phyloP scores from a whole-genome alignment of 371 early-diverging fungal genomes.

The Phascolomyces articulosus region DNA sequence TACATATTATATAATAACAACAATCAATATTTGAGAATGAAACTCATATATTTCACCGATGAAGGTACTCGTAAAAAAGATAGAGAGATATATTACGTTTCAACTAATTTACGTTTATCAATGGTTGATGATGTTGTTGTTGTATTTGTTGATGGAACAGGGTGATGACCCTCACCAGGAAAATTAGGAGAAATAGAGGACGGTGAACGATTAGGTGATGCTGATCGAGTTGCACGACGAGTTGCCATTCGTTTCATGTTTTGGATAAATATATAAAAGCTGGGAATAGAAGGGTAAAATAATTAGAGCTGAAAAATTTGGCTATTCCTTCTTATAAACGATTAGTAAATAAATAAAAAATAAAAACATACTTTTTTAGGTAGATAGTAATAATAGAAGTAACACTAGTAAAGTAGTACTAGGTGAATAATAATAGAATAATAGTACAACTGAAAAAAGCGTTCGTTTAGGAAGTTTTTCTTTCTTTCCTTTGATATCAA shows the following conservation, averaged over 20 bases:
- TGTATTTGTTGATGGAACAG: too few relatives aligned
- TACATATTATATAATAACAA: neutral
- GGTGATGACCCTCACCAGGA: neutral
- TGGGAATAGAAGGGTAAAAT: too few relatives aligned
- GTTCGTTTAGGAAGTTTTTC: conserved; percentile 7
- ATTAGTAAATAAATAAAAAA: too few relatives aligned
- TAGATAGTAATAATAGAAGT: too few relatives aligned
- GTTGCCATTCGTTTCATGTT: conserved; percentile 4
- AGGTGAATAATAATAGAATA: neutral
- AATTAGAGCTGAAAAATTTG: too few relatives aligned
- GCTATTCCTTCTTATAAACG: too few relatives aligned
- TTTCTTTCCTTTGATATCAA: neutral
- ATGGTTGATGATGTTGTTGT: neutral
- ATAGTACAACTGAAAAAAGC: neutral
- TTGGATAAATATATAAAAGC: neutral
- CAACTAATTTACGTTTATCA: neutral
- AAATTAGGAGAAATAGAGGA: neutral
- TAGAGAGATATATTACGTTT: conserved; percentile 5
- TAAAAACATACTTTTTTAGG: too few relatives aligned
- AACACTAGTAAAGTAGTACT: too few relatives aligned
- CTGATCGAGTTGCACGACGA: conserved; percentile 4
- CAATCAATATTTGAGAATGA: neutral
- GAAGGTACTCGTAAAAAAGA: too few relatives aligned
- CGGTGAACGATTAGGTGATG: neutral
- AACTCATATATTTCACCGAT: neutral